A percentile compares a stretch with the other conserved stretches of the same genome.
phyloP scores from a whole-genome alignment of 192 early-diverging fungal species.

The Dissophora globulifera region DNA sequence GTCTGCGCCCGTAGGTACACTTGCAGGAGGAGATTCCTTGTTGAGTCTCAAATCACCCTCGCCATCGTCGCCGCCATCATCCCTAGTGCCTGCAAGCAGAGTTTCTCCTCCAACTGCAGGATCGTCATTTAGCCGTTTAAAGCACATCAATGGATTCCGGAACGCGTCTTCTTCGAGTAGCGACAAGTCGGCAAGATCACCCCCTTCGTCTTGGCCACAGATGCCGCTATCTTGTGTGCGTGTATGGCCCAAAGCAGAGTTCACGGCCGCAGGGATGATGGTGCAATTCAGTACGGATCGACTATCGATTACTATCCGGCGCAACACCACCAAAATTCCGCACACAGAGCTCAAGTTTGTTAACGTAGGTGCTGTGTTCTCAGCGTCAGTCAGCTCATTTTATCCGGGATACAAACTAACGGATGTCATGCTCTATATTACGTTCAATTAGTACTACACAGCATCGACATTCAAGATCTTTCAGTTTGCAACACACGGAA shows the following conservation, averaged over 20 bases:
- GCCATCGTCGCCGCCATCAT: background rate
- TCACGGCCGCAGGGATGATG: constrained; percentile 13
- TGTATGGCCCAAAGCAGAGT: constrained; percentile 23
- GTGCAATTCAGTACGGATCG: constrained; percentile 31
- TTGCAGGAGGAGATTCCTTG: background rate
- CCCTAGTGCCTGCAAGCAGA: background rate
- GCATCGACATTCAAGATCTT: constrained; percentile 19
- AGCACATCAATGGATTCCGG: constrained; percentile 8
- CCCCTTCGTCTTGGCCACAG: constrained; percentile 17
- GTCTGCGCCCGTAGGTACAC: constrained; percentile 11
- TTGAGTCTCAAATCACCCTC: constrained; percentile 3
- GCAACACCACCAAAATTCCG: constrained; percentile 23
- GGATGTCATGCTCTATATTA: too few species aligned
- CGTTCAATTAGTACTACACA: constrained; percentile 27
- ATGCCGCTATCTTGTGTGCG: constrained; percentile 27
- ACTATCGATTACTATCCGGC: constrained; percentile 24
- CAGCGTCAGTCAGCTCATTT: background rate
- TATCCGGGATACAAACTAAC: too few species aligned
- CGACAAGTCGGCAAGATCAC: background rate
- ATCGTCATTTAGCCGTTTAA: background rate
- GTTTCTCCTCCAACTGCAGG: background rate
- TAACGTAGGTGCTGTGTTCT: constrained; percentile 12
- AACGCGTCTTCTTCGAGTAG: background rate
- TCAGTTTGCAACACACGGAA: constrained; percentile 16
- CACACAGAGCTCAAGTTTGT: constrained; percentile 24